Percentiles rank a stretch among this genome's conserved stretches.
phyloP scores from a whole-genome alignment of 352 stramenopile genomes.

The Pythium guiyangense region DNA sequence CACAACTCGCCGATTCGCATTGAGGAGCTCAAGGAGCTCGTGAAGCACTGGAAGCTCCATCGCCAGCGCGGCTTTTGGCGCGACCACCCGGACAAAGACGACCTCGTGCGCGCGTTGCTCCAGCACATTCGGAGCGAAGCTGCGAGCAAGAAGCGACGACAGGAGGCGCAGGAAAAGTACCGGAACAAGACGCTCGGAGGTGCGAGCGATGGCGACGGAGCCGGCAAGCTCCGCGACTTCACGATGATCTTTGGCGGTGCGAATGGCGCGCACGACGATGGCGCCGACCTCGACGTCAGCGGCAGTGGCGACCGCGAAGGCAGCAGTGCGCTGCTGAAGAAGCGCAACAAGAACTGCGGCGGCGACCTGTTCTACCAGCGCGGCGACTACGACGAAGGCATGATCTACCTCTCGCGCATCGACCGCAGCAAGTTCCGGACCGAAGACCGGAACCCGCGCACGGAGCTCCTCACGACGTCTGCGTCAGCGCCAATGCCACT shows the following conservation, averaged over 20 bases:
- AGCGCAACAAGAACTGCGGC: slow-evolving; percentile 39
- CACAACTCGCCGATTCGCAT: slow-evolving; percentile 84
- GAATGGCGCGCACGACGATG: slow-evolving; percentile 2
- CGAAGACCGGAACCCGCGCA: slow-evolving; percentile 49
- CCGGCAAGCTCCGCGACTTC: slow-evolving; percentile 49
- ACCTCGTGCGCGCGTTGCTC: slow-evolving; percentile 82
- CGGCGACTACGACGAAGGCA: slow-evolving; percentile 80
- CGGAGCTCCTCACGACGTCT: slow-evolving; percentile 40
- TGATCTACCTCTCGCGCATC: slow-evolving; percentile 84
- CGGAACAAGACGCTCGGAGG: slow-evolving; percentile 27
- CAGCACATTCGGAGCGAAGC: slow-evolving; percentile 83
- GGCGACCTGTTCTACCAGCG: slow-evolving; percentile 84
- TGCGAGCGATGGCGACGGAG: slow-evolving; percentile 13
- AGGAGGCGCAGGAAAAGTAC: slow-evolving; percentile 82
- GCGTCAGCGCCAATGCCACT: slow-evolving; percentile 41
- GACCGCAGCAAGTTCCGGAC: slow-evolving; percentile 60
- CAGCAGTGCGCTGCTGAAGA: slow-evolving; percentile 13
- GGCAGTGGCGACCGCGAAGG: slow-evolving; percentile 11
- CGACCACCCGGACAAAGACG: slow-evolving; percentile 87
- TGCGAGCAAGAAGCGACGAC: slow-evolving; percentile 70
- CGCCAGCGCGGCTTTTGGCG: slow-evolving; percentile 87
- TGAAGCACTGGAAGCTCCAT: slow-evolving; percentile 90
- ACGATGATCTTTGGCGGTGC: slow-evolving; percentile 43
- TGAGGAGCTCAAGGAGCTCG: slow-evolving; percentile 90
- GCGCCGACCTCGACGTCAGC: not conserved